Conservation (phyloP, 2,329 filamentous ascomycete genomes). For the Fusarium sambucinum region DNA sequence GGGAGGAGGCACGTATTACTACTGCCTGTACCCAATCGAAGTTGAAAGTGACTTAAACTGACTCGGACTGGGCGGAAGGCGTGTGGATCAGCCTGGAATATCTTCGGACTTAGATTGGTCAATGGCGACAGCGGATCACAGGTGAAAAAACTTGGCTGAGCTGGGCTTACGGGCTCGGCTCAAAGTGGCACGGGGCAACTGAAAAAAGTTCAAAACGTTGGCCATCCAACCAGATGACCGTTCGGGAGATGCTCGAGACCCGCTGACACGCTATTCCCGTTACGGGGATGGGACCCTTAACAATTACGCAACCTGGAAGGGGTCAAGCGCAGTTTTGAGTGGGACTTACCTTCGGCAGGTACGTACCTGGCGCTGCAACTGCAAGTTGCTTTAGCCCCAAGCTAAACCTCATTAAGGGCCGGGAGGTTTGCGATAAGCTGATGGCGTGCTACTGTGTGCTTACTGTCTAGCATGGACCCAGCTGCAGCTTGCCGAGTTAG, state of each 20-base stretch:
- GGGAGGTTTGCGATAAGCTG: slow-evolving; percentile 49
- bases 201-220: slow-evolving; percentile 35
- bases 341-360: slow-evolving; percentile 25
- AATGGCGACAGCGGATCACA: slow-evolving; percentile 29
- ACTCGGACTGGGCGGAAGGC: slow-evolving; percentile 37
- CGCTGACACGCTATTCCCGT: slow-evolving; percentile 30
- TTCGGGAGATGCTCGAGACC: slow-evolving; percentile 30
- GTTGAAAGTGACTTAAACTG: slow-evolving; percentile 22
- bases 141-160: slow-evolving; percentile 28
- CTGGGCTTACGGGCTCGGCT: slow-evolving; percentile 25
- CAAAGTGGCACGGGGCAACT: slow-evolving; percentile 42
- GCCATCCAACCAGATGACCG: slow-evolving; percentile 44
- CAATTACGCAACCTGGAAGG: slow-evolving; percentile 42
- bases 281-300: slow-evolving; percentile 38
- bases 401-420: slow-evolving; percentile 44
- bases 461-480: slow-evolving; percentile 26
- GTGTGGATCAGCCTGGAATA: slow-evolving; percentile 23
- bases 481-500: slow-evolving; percentile 13
- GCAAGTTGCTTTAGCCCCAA: slow-evolving; percentile 30
- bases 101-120: slow-evolving; percentile 23
- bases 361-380: slow-evolving; percentile 38
- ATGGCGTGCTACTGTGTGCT: slow-evolving; percentile 46
- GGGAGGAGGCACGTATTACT: slow-evolving; percentile 23
- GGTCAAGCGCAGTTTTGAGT: slow-evolving; percentile 35
- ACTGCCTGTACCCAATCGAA: slow-evolving; percentile 25